Base-by-base conservation (phyloP, 1,139 yeast species). In the Meyerozyma guilliermondii region DNA sequence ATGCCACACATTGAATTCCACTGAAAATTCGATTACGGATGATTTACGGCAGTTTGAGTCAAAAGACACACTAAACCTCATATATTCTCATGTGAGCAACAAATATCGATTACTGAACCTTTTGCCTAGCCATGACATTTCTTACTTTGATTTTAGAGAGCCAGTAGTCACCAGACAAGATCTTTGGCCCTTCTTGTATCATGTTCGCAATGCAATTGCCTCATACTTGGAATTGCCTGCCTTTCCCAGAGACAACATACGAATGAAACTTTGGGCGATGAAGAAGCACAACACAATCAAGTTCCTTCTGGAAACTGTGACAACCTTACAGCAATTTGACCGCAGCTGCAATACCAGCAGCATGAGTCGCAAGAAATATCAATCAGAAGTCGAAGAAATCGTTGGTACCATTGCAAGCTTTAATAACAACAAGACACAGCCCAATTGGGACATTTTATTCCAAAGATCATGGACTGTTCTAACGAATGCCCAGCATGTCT, bases 31-130 rank as follows among this genome's bases (percentile, higher is more conserved):
- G 13, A 30, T 36, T 23, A 0, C 65, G 78, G 35, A 51, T 71
- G 28, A 26, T 5, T 9, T 2, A 10, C 71, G 6, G 65, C 62
- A 43, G 81, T 76, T 50, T 52, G 47, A 46, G 43, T 18, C 22
- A 11, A 20, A 28, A 37, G 16, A 29, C 4, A 30, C 29, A 50
- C 48, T 7, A 46, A 41, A 4, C 31, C 44, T 29, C 14, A 4
- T 29, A 13, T 13, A n/a, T 13, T 13, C 33, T 6, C 33, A 29
- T 10, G 6, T 3, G 16, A 14, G 33, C 7, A 46, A 44, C 9
- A 45, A 48, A n/a, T 51, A 46, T 11, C 50, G 48, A 20, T 35
- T 42, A 5, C 43, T 44, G 65, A 63, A 29, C 52, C 10, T 29
- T 6, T 7, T 29, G 33, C 33, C 33, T 29, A 13, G 7, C 14